Conservation (phyloP, 2,329 filamentous ascomycete species). For the Cercospora sojina region DNA sequence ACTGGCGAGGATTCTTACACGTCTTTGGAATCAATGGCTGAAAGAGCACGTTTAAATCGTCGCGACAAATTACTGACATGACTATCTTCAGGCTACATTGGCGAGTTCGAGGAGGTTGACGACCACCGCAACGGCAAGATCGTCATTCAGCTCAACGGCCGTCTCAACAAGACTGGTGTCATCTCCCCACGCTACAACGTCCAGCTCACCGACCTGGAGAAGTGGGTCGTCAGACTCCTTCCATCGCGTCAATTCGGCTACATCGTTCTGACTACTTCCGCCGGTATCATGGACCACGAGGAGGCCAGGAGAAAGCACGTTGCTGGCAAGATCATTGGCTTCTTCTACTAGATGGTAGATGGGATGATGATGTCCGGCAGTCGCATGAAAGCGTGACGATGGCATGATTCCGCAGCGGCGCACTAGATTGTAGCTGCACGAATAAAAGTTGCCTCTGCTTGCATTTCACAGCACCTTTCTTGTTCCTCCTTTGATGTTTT, state of each 20-base stretch:
- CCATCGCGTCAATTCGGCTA: conserved; percentile 99
- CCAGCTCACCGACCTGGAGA: conserved; percentile 95
- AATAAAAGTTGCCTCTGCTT: conserved; percentile 26
- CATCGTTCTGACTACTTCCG: conserved; percentile 97
- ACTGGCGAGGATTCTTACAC: conserved; percentile 89
- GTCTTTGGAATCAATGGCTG: conserved; percentile 72
- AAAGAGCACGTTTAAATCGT: conserved; percentile 91
- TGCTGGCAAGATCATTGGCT: conserved; percentile 97
- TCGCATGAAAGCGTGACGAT: conserved; percentile 12
- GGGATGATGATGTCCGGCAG: conserved; percentile 1
- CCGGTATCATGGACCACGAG: conserved; percentile 99
- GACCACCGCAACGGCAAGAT: conserved; percentile 99
- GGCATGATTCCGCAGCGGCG: conserved; percentile 21
- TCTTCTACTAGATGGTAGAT: conserved; percentile 74
- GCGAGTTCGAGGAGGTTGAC: conserved; percentile 99
- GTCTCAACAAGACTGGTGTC: conserved; percentile 98
- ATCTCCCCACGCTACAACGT: conserved; percentile 99
- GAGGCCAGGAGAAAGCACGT: conserved; percentile 99
- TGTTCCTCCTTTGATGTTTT: not conserved
- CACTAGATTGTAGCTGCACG: conserved; percentile 21
- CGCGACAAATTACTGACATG: conserved; percentile 73
- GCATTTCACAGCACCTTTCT: not conserved
- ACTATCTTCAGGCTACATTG: conserved; percentile 78
- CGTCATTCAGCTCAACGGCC: conserved; percentile 98
- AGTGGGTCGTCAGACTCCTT: conserved; percentile 99